Evolutionary conservation across 768 basidiomycete genomes (phyloP), one percentile per base, ranked within the genome.

Genomic region (Sistotremastrum suecicum): DNA sequence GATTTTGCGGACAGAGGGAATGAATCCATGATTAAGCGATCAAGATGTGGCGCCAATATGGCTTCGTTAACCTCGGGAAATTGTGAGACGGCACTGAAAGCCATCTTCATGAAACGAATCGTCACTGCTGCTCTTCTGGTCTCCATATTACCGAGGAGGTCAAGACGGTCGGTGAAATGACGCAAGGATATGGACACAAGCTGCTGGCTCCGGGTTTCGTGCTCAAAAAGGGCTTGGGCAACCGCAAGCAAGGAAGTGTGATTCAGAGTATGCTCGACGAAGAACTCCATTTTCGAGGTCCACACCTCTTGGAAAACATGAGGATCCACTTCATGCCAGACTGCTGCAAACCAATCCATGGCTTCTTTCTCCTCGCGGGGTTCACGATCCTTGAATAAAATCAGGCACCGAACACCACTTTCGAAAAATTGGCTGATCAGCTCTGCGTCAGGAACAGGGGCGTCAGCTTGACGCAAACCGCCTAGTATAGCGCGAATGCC

Each of bases 281-380:
- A 95, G 59, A 91, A 83, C 30, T 79, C 81, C 65, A 98, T 83
- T 59, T 89, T 83, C 58, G 78, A 80, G 34, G 85, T 89, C 90
- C 92, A 94, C 33, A 97, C 86, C 63, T 95, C 90, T 60, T 94
- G 85, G 60, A 95, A 92, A 49, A 92, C 83, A 56, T 94, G 87
- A 5, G 85, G 69, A 56, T 95, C 85, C 54, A 92, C 75, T 59
- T 91, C 85, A 35, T 78, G 62, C 39, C 92, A 72, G 37, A 84
- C 77, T 12, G 20, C 73, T 4, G 75, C 75, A 43, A 84, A 66
- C 71, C 81, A 80, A 47, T 99, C 94, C 55, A 90, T 74, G 4
- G 80, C 80, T 57, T 97, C 91, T 43, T 80, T 74, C 46, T 71
- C 69, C 45, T 81, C 76, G 39, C 76, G 75, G 43, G 73, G 72